Evolutionary conservation across 305 asterid species (phyloP).

Genomic region (Solanum hybrid): DNA sequence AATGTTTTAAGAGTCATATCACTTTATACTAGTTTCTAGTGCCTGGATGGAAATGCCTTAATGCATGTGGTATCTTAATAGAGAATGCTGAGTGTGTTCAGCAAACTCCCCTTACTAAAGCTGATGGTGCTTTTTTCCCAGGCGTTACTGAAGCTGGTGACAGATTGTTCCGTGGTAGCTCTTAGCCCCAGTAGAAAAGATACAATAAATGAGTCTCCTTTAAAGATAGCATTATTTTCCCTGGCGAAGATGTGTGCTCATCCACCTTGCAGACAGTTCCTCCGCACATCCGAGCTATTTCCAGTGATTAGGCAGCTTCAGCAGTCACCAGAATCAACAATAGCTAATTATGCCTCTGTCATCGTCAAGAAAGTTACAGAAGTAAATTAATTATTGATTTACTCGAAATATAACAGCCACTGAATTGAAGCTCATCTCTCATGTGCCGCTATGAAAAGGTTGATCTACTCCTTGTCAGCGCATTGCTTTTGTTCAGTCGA

Average conservation of each 20-base stretch:
- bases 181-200: slow-evolving; percentile 67
- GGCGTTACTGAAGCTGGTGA: slow-evolving; percentile 87
- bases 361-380: slow-evolving; percentile 66
- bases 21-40: neutral
- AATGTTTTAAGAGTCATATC: neutral
- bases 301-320: slow-evolving; percentile 72
- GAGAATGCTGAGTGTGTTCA: neutral
- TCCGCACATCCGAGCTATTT: slow-evolving; percentile 67
- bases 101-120: neutral
- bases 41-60: neutral
- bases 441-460: neutral
- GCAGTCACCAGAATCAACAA: slow-evolving; percentile 88
- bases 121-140: slow-evolving; percentile 16
- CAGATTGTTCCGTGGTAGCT: slow-evolving; percentile 67
- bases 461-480: neutral
- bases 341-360: slow-evolving; percentile 74
- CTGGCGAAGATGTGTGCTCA: slow-evolving; percentile 92
- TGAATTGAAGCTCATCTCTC: neutral
- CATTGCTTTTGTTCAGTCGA: neutral
- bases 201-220: slow-evolving; percentile 73
- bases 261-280: slow-evolving; percentile 67
- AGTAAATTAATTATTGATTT: neutral
- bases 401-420: neutral
- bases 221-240: slow-evolving; percentile 80
- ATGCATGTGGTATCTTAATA: neutral